Evolutionary conservation across 1,284 basidiomycete species (phyloP).

Genomic region (Cryptococcus sp.): DNA sequence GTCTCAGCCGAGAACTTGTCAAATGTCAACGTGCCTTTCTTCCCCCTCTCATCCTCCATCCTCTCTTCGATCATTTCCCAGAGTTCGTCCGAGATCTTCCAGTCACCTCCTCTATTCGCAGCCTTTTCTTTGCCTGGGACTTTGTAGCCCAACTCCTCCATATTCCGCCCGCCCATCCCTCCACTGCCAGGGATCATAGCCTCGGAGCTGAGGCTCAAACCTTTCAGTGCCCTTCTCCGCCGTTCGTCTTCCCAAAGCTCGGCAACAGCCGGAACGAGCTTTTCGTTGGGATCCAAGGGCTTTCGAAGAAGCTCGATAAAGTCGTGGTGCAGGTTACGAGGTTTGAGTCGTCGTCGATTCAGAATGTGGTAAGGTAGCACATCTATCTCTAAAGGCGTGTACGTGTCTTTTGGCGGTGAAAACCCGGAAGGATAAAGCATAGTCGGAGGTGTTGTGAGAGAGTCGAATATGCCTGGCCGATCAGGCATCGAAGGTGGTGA

Average conservation of each 20-base stretch:
- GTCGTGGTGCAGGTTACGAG: constrained; percentile 73
- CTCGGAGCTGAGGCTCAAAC: constrained; percentile 48
- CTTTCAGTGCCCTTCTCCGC: constrained; percentile 64
- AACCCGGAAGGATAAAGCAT: constrained; percentile 43
- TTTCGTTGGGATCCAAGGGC: constrained; percentile 62
- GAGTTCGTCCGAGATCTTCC: constrained; percentile 47
- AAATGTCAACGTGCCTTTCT: constrained; percentile 40
- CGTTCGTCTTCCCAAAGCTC: constrained; percentile 96
- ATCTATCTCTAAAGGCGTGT: constrained; percentile 79
- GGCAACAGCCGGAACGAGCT: constrained; percentile 80
- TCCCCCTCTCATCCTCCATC: constrained; percentile 54
- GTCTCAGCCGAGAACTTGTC: constrained; percentile 40
- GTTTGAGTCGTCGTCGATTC: constrained; percentile 69
- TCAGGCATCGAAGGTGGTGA: constrained; percentile 20
- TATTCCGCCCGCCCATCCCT: constrained; percentile 44
- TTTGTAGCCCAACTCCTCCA: constrained; percentile 47
- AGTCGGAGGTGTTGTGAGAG: constrained; percentile 30
- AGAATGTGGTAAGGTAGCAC: constrained; percentile 77
- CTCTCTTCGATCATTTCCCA: constrained; percentile 46
- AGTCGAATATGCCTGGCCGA: constrained; percentile 32
- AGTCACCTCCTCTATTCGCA: constrained; percentile 50
- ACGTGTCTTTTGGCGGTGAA: constrained; percentile 68
- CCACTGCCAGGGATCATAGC: constrained; percentile 50
- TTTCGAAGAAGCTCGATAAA: constrained; percentile 63
- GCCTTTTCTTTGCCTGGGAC: constrained; percentile 27